Percentiles rank a stretch among this genome's conserved stretches.
Evolutionary conservation across 1,139 yeast species (phyloP).

Genomic region (Kodamaea suecica): DNA sequence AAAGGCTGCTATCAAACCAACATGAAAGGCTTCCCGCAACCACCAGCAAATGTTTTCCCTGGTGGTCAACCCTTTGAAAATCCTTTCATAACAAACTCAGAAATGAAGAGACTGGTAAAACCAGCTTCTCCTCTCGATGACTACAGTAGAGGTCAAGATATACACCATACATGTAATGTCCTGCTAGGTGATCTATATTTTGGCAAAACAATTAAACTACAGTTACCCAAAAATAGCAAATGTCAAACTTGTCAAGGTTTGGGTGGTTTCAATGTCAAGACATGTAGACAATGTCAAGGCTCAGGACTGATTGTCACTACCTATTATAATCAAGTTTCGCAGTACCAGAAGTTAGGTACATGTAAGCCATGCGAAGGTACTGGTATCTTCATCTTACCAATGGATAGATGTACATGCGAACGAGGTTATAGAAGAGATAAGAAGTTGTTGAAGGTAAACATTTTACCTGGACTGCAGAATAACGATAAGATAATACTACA

Average conservation of each 20-base stretch:
- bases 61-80: background rate
- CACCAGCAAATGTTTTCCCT: background rate
- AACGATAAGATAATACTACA: conserved; percentile 51
- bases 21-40: conserved; percentile 1
- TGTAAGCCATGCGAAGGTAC: conserved; percentile 38
- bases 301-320: conserved; percentile 36
- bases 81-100: conserved; percentile 1
- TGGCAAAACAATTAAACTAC: conserved; percentile 47
- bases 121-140: conserved; percentile 13
- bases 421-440: conserved; percentile 40
- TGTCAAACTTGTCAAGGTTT: conserved; percentile 43
- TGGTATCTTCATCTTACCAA: conserved; percentile 29
- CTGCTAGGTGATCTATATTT: conserved; percentile 45
- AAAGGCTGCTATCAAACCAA: no score
- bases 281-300: conserved; percentile 38
- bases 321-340: conserved; percentile 30
- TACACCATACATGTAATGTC: conserved; percentile 44
- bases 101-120: conserved; percentile 14
- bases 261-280: conserved; percentile 40
- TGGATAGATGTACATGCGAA: conserved; percentile 41
- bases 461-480: conserved; percentile 51
- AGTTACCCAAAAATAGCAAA: conserved; percentile 37
- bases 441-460: conserved; percentile 49
- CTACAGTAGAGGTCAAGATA: conserved; percentile 38
- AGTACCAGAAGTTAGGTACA: conserved; percentile 32